phyloP scores from a whole-genome alignment of 352 stramenopile species.

The Phytophthora vignae region DNA sequence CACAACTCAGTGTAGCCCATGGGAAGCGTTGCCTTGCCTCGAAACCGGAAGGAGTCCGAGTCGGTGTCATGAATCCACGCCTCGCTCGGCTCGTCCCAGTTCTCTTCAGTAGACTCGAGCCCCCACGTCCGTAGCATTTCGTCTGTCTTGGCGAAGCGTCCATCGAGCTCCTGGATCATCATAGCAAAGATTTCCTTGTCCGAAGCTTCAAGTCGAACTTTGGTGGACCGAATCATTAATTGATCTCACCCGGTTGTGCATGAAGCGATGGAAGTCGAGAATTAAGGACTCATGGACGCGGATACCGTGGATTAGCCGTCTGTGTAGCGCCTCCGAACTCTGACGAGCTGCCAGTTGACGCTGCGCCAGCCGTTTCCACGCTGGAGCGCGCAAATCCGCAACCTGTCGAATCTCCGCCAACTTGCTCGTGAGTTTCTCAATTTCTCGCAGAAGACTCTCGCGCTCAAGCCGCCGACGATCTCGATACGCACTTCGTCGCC shows the following conservation, averaged over 20 bases:
- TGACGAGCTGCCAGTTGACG: slow-evolving; percentile 15
- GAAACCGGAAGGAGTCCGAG: slow-evolving; percentile 18
- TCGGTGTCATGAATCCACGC: slow-evolving; percentile 13
- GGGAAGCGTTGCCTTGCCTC: background rate
- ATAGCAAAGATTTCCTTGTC: slow-evolving; percentile 10
- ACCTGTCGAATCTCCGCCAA: background rate
- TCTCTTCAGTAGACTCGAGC: slow-evolving; percentile 2
- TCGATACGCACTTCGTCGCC: background rate
- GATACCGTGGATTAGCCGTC: too few species aligned
- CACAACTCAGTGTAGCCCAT: background rate
- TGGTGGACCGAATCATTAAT: background rate
- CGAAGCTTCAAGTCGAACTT: slow-evolving; percentile 16
- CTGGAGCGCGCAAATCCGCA: background rate
- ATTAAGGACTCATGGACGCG: too few species aligned
- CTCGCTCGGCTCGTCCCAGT: slow-evolving; percentile 4
- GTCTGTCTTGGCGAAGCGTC: slow-evolving; percentile 19
- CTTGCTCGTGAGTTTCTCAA: background rate
- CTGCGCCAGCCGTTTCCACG: slow-evolving; percentile 20
- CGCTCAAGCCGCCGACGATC: background rate
- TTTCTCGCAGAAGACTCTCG: background rate
- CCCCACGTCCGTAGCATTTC: background rate
- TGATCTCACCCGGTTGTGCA: too few species aligned
- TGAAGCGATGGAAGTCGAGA: too few species aligned
- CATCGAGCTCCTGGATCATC: slow-evolving; percentile 6
- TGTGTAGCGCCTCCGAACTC: slow-evolving; percentile 1